These are phyloP conservation scores for Solanum lycopersicoides DNA, from an alignment of 257 asterid species.

Conservation along the genomic window DNA sequence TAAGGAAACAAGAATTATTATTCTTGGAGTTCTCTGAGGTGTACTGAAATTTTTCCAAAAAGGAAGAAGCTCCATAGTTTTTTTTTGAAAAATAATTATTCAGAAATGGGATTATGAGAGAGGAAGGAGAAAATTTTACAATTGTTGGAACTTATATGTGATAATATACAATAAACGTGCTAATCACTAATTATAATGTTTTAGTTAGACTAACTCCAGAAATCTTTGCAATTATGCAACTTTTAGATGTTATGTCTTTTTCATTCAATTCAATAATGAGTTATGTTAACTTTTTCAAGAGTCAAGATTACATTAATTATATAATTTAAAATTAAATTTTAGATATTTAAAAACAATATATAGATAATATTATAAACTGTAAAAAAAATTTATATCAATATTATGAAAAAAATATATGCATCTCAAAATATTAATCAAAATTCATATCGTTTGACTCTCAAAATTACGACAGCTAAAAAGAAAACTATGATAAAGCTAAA, in stretches of 20 bases:
- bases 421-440: too few relatives aligned
- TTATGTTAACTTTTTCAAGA: background rate
- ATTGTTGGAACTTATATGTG: background rate
- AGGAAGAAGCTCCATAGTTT: background rate
- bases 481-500: too few relatives aligned
- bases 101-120: background rate
- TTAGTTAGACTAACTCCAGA: background rate
- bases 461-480: too few relatives aligned
- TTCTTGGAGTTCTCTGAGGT: background rate
- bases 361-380: too few relatives aligned
- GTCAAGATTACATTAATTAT: too few relatives aligned
- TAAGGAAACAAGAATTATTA: background rate
- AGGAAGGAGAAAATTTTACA: background rate
- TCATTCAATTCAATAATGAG: background rate
- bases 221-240: background rate
- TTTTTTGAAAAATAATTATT: too few relatives aligned
- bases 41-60: background rate
- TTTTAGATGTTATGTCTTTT: background rate
- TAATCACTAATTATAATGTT: background rate
- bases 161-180: background rate
- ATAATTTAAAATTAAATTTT: too few relatives aligned
- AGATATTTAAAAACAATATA: too few relatives aligned
- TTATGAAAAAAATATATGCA: too few relatives aligned
- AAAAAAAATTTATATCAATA: too few relatives aligned
- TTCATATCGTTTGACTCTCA: too few relatives aligned